These are phyloP conservation scores for Scutellaria barbata DNA, from an alignment of 257 asterid genomes.

Conservation along the genomic window DNA sequence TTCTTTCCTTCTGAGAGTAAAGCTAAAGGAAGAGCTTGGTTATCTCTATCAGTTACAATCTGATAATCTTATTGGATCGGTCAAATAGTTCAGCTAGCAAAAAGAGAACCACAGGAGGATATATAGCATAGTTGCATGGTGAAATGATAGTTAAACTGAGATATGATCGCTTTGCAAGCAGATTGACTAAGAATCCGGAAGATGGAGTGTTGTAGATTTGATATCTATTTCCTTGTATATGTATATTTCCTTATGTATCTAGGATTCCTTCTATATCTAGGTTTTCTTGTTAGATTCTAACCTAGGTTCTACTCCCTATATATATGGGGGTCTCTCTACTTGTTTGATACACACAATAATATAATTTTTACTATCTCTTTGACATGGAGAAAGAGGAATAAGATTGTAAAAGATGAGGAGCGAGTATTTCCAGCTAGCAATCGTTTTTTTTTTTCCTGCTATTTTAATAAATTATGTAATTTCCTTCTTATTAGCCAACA, in stretches of 20 bases:
- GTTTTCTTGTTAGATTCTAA: no score
- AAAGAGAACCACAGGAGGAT: background rate
- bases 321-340: no score
- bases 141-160: background rate
- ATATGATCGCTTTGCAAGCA: constrained; percentile 5
- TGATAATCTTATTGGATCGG: background rate
- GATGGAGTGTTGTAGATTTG: no score
- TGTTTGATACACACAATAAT: no score
- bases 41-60: background rate
- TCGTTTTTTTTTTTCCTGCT: background rate
- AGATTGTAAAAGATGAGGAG: constrained; percentile 7
- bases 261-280: no score
- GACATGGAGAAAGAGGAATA: background rate
- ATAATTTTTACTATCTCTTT: no score
- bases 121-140: background rate
- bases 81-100: background rate
- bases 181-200: background rate
- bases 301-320: no score
- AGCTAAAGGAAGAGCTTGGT: no score
- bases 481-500: background rate
- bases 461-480: background rate
- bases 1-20: no score
- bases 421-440: background rate
- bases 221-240: no score
- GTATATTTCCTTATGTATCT: no score